phyloP scores from a whole-genome alignment of 2,329 filamentous ascomycete species.

The Arthrobotrys megalospora region DNA sequence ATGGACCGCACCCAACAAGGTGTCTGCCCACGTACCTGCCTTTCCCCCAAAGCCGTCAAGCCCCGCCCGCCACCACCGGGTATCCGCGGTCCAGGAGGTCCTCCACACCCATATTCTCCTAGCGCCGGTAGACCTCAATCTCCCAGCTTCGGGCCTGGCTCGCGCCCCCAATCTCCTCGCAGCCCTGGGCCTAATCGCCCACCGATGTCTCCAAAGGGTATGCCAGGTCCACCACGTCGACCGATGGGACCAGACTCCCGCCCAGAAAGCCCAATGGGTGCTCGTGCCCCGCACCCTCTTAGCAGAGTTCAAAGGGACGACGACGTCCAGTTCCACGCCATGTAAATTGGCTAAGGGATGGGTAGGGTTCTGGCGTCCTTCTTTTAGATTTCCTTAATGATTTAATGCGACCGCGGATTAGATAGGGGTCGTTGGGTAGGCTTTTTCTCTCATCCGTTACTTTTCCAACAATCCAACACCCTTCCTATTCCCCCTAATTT shows the following conservation, averaged over 20 bases:
- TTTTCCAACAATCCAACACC: conserved; percentile 3
- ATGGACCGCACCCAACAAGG: conserved; percentile 93
- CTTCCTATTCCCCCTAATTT: conserved; percentile 7
- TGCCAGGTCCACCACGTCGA: conserved; percentile 56
- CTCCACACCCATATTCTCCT: conserved; percentile 50
- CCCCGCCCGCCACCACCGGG: conserved; percentile 73
- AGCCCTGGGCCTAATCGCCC: conserved; percentile 55
- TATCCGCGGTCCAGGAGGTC: conserved; percentile 45
- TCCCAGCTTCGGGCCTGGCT: conserved; percentile 48
- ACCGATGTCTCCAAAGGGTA: conserved; percentile 60
- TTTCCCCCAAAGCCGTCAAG: conserved; percentile 92
- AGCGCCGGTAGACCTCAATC: conserved; percentile 50
- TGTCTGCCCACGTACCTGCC: conserved; percentile 91
- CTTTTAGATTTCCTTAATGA: conserved; percentile 44
- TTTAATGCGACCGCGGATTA: conserved; percentile 34
- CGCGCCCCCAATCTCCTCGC: conserved; percentile 58
- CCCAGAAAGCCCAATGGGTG: conserved; percentile 53
- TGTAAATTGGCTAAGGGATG: conserved; percentile 44
- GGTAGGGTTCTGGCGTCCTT: conserved; percentile 40
- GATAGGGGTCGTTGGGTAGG: conserved; percentile 30
- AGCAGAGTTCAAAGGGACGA: conserved; percentile 56
- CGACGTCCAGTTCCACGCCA: conserved; percentile 58
- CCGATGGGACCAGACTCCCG: conserved; percentile 52
- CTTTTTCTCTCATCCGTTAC: conserved; percentile 8
- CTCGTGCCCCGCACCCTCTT: conserved; percentile 53